These are phyloP conservation scores for Cytospora schulzeri DNA, from an alignment of 2,329 filamentous ascomycete genomes.

Conservation along the genomic window DNA sequence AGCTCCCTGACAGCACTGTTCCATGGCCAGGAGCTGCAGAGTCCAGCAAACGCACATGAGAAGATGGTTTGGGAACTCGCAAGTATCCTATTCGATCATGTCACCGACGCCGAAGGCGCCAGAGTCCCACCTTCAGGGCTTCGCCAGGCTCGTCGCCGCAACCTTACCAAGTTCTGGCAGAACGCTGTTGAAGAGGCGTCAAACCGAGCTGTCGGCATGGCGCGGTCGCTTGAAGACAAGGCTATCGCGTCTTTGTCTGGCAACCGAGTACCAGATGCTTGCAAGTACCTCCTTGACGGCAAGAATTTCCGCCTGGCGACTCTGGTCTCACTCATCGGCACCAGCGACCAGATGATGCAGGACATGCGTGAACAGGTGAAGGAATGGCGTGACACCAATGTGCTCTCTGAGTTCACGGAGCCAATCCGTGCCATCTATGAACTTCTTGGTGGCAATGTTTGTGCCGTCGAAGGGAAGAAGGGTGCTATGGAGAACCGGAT, in stretches of 20 bases:
- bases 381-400: constrained; percentile 80
- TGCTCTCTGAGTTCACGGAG: constrained; percentile 84
- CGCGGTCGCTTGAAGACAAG: constrained; percentile 74
- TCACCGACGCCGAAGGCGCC: constrained; percentile 40
- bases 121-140: constrained; percentile 19
- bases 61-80: constrained; percentile 82
- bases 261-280: constrained; percentile 80
- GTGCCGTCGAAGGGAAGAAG: constrained; percentile 76
- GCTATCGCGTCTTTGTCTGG: constrained; percentile 79
- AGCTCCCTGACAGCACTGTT: constrained; percentile 54
- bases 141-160: constrained; percentile 55
- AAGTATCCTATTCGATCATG: constrained; percentile 82
- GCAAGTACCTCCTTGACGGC: constrained; percentile 73
- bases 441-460: constrained; percentile 84
- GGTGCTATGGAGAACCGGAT: constrained; percentile 77
- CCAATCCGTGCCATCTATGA: constrained; percentile 87
- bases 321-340: constrained; percentile 79
- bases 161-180: constrained; percentile 68
- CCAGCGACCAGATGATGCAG: constrained; percentile 66
- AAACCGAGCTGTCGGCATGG: constrained; percentile 57
- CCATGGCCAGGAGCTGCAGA: constrained; percentile 38
- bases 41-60: constrained; percentile 57
- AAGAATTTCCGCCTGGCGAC: constrained; percentile 84
- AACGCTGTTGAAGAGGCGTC: constrained; percentile 65
- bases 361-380: constrained; percentile 80